Evolutionary conservation across 148 eudicot genomes (phyloP).

Genomic region (Camellia japonica): DNA sequence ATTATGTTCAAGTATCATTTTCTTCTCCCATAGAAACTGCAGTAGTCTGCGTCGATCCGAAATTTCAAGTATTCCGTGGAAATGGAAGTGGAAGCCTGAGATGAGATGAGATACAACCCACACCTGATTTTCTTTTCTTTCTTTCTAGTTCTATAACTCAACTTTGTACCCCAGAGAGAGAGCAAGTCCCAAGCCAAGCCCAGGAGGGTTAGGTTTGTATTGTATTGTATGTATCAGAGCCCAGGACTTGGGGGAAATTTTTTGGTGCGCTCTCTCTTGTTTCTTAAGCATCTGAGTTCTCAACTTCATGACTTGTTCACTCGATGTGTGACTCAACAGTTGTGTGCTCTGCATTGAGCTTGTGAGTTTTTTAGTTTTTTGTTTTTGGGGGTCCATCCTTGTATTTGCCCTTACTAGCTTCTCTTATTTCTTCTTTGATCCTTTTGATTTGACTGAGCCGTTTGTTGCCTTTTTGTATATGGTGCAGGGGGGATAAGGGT

Average conservation of each 20-base stretch:
- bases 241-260: background rate
- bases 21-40: background rate
- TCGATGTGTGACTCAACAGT: constrained; percentile 16
- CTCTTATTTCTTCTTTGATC: background rate
- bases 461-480: background rate
- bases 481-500: background rate
- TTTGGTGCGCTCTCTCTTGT: background rate
- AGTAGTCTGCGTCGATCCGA: background rate
- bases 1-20: background rate
- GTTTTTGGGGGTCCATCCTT: background rate
- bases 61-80: background rate
- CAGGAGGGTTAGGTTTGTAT: too few relatives aligned
- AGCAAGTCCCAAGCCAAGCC: too few relatives aligned
- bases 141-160: too few relatives aligned
- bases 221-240: too few relatives aligned
- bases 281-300: background rate
- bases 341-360: background rate
- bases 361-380: constrained; percentile 2
- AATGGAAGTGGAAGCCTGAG: background rate
- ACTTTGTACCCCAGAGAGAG: too few relatives aligned
- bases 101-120: too few relatives aligned
- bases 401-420: background rate
- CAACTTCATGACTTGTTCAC: background rate
- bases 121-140: too few relatives aligned
- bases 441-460: background rate